Evolutionary conservation across 192 early-diverging fungal species (phyloP), one percentile per base, ranked within the genome.

Genomic region (Cladochytrium replicatum): DNA sequence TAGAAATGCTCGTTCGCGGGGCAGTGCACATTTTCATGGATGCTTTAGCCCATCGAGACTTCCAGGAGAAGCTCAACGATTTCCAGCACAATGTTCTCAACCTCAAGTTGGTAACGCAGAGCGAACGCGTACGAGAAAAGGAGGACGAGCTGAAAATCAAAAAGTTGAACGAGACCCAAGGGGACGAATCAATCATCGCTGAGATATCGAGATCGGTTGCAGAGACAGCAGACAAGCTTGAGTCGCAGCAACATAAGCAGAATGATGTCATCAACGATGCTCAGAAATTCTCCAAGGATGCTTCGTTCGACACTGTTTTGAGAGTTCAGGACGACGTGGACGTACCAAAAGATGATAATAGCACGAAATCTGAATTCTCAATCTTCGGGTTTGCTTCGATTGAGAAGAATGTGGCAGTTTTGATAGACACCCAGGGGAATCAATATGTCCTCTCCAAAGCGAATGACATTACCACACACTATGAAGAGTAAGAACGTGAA

Each of bases 351-450:
- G n/a, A n/a, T n/a, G n/a, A n/a, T n/a, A n/a, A n/a, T n/a, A n/a
- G n/a, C n/a, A n/a, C n/a, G n/a, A n/a, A n/a, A n/a, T n/a, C n/a
- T n/a, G n/a, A n/a, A n/a, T n/a, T n/a, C n/a, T n/a, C n/a, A n/a
- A n/a, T n/a, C n/a, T n/a, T n/a, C n/a, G 2, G 19, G 6, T 41
- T 21, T 4, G 5, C 49, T 45, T 4, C 41, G 4, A 5, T 19
- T 30, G 47, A 71, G 29, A 43, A 32, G 11, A 43, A 30, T 44
- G 38, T 54, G 4, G 41, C 69, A 3, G 72, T 71, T 0, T 34
- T 78, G 6, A 54, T 78, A 19, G 75, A 79, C 46, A 48, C 57
- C 9, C 66, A 68, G 21, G 69, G 69, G 32, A 79, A 79, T 46
- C 67, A 78, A 41, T 79, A 79, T 55, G 57, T 79, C 13, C 54